Conservation (phyloP, 768 basidiomycete genomes). For the Lactarius evosmus region DNA sequence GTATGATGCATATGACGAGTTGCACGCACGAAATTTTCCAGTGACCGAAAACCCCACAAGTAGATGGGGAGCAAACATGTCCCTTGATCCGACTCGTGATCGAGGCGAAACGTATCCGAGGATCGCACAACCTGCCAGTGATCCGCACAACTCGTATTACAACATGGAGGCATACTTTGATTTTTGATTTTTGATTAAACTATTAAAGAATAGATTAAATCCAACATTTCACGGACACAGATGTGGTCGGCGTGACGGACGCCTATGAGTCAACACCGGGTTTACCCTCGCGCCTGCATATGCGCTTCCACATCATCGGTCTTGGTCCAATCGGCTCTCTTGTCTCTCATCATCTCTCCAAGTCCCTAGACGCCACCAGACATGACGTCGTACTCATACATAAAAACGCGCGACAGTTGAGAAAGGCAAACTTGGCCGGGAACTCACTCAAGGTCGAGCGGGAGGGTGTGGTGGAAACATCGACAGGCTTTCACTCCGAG, state of each 20-base stretch:
- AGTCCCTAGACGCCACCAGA: slow-evolving; percentile 43
- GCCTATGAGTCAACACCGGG: background rate
- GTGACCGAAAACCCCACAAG: too few relatives aligned
- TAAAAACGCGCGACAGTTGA: slow-evolving; percentile 45
- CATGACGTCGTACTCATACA: slow-evolving; percentile 70
- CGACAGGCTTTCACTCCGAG: slow-evolving; percentile 50
- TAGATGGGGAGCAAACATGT: background rate
- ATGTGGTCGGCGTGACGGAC: too few relatives aligned
- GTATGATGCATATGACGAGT: background rate
- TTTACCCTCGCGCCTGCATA: slow-evolving; percentile 32
- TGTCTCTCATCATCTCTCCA: slow-evolving; percentile 74
- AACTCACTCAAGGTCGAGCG: slow-evolving; percentile 48
- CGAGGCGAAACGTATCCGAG: background rate
- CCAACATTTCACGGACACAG: background rate
- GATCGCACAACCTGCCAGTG: background rate
- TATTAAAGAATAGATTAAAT: too few relatives aligned
- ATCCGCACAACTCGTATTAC: background rate
- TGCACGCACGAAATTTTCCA: background rate
- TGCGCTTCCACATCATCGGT: slow-evolving; percentile 77
- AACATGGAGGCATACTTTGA: too few relatives aligned
- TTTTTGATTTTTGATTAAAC: too few relatives aligned
- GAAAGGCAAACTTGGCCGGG: slow-evolving; percentile 35
- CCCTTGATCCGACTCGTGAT: too few relatives aligned
- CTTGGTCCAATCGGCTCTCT: slow-evolving; percentile 82
- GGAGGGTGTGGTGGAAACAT: slow-evolving; percentile 43